Percentiles rank a stretch among this genome's conserved stretches.
phyloP scores from a whole-genome alignment of 1,284 basidiomycete genomes.

The Rhodotorula sp. region DNA sequence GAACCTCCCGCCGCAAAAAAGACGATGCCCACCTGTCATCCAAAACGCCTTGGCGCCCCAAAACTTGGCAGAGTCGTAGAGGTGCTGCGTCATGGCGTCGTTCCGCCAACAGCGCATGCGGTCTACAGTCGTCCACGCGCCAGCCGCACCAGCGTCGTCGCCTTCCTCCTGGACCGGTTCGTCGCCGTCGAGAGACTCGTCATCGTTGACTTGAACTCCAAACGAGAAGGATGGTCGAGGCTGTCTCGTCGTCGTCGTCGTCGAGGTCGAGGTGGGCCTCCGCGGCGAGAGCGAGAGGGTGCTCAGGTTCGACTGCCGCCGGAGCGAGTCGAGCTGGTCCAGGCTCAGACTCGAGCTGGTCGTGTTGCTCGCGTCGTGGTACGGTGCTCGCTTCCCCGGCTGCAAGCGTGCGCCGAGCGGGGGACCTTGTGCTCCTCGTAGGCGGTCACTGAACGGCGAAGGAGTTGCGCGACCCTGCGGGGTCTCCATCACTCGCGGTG shows the following conservation, averaged over 20 bases:
- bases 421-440: neutral
- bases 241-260: neutral
- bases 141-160: conserved; percentile 41
- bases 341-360: conserved; percentile 15
- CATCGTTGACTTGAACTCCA: neutral
- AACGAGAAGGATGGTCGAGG: neutral
- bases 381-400: neutral
- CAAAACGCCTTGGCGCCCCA: conserved; percentile 96
- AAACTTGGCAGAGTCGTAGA: conserved; percentile 95
- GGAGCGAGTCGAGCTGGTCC: conserved; percentile 29
- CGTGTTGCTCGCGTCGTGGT: neutral
- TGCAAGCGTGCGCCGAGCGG: neutral
- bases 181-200: conserved; percentile 55
- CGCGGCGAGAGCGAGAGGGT: conserved; percentile 39
- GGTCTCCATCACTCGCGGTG: neutral
- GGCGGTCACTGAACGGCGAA: conserved; percentile 7
- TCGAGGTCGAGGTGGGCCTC: conserved; percentile 13
- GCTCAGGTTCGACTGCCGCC: conserved; percentile 25
- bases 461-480: conserved; percentile 3
- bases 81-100: conserved; percentile 95
- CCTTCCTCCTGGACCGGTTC: conserved; percentile 55
- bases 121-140: conserved; percentile 77
- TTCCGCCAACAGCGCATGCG: conserved; percentile 96
- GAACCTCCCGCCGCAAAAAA: neutral
- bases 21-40: conserved; percentile 77